Evolutionary conservation across 352 stramenopile genomes (phyloP), one percentile per base, ranked within the genome.

Genomic region (Phytophthora macrochlamydospora): DNA sequence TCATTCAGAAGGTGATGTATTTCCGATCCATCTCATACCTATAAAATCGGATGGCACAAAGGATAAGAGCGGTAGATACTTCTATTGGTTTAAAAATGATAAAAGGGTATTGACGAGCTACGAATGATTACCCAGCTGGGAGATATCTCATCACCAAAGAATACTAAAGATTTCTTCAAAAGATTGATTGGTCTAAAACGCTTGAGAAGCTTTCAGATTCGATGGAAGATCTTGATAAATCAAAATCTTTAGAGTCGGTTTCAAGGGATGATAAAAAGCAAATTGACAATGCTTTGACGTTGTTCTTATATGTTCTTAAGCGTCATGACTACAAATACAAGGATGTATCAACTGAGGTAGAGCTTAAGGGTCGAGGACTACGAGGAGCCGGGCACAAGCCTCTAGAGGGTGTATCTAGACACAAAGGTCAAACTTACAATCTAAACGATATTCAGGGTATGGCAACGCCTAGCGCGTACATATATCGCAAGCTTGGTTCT

Each of bases 401-500:
- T 11, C 6, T 40, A 40, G 9, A 6, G 9, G 9, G 35, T 11
- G 9, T 11, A 11, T 6, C 6, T 6, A 40, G 9, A 11, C 9
- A 40, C 7, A 24, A 24, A 24, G 18, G 18, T 24, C 18, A 24
- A 24, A 24, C 18, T 24, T 69, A 69, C 42, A 69, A 69, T 46
- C 49, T 69, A 0, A 69, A 69, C 28, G 62, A 69, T 8, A 69
- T 69, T 30, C 55, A 59, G 28, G 62, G 62, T 18, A 56, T 54
- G 13, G 55, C 48, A 7, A 37, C 56, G 1, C 38, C 55, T 0
- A 42, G 9, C 3, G 62, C 53, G 1, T 62, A 49, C 24, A 55
- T 68, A 7, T 65, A 65, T 30, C 14, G 51, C 9, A 38, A 46
- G 5, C 14, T 65, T 35, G 59, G 59, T 29, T 51, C 14, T 3